A percentile compares a stretch with the other conserved stretches of the same genome.
phyloP scores from a whole-genome alignment of 176 grass and related monocot species.

The Puccinellia tenuiflora region DNA sequence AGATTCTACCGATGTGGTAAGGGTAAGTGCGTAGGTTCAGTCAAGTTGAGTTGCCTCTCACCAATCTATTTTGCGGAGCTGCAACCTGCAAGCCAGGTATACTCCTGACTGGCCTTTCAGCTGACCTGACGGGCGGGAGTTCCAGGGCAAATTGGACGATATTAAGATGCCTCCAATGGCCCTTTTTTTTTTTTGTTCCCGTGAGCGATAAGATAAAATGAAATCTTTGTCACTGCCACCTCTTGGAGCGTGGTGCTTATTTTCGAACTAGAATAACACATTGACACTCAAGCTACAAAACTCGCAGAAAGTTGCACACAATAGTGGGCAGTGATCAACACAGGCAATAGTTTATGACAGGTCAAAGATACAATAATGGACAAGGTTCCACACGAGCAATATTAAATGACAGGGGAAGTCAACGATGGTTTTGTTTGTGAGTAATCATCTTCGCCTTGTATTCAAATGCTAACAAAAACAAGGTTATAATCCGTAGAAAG shows the following conservation, averaged over 20 bases:
- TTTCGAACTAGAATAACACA: neutral
- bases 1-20: neutral
- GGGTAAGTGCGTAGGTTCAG: neutral
- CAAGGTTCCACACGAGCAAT: neutral
- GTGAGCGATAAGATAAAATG: neutral
- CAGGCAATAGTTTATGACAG: neutral
- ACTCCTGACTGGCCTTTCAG: neutral
- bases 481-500: neutral
- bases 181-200: neutral
- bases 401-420: neutral
- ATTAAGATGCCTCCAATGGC: neutral
- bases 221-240: neutral
- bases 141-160: neutral
- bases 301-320: neutral
- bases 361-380: neutral
- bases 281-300: neutral
- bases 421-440: constrained; percentile 4
- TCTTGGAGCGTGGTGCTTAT: neutral
- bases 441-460: neutral
- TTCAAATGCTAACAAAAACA: constrained; percentile 22
- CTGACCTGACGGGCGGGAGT: neutral
- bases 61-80: neutral
- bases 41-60: neutral
- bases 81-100: neutral
- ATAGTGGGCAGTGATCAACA: no score